Evolutionary conservation across 192 early-diverging fungal genomes (phyloP), one percentile per base, ranked within the genome.

Genomic region (Coemansia sp.): DNA sequence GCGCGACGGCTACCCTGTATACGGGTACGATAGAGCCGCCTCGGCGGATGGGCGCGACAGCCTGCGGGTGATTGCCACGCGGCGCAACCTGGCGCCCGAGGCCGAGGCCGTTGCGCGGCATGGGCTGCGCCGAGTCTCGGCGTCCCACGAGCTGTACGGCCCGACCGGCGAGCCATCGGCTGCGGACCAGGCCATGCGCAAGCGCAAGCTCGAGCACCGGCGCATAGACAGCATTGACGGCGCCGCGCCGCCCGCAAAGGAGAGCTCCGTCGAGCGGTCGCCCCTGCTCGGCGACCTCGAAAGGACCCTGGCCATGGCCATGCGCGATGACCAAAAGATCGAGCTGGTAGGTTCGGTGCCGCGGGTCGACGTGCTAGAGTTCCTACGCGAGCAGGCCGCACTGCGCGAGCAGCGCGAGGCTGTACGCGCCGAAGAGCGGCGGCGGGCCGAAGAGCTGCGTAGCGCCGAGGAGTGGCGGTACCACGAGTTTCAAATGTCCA

Each of bases 401-500:
- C 21, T 51, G 17, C 64, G 71, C 27, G 59, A 67, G 52, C 55
- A 64, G 27, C 48, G 53, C 14, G 65, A 62, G 34, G 38, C 54
- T 7, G 25, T 35, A 11, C 60, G 64, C 11, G 38, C 43, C 0
- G 49, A 64, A 25, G 71, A 74, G 44, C 49, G 71, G 18, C 51
- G 44, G 17, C 47, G 60, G 9, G 44, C 31, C 5, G 65, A 74
- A n/a, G 50, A 57, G 47, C 23, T 55, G 21, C 65, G 65, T 18
- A 39, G 35, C 19, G 56, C 61, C 3, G 71, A 74, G 27, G 71
- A 74, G 30, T 55, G 60, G 58, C 49, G 71, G 21, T 74, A 59
- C 18, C 71, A 74, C 29, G 60, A 74, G 52, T 74, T 67, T 54
- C 71, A 74, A 18, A 67, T 74, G 65, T 58, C 64, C 5, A 37